Evolutionary conservation across 2,329 filamentous ascomycete species (phyloP).

Genomic region (Didymella pinodella): DNA sequence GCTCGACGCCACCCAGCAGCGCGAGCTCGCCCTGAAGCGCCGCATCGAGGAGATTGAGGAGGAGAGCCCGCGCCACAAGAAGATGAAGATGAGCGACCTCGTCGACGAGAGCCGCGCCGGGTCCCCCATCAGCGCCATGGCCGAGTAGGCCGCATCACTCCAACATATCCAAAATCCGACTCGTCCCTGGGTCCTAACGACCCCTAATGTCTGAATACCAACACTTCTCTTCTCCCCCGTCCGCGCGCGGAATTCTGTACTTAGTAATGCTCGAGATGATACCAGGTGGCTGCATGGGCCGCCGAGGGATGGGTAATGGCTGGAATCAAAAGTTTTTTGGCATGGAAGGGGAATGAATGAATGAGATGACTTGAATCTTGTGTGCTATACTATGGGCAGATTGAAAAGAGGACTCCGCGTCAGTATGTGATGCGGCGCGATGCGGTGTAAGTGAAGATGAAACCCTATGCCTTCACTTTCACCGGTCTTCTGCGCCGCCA

Average conservation of each 20-base stretch:
- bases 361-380: not conserved
- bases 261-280: slow-evolving; percentile 37
- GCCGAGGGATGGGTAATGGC: not conserved
- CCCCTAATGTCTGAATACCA: slow-evolving; percentile 49
- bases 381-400: too few species aligned
- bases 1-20: slow-evolving; percentile 76
- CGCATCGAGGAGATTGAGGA: slow-evolving; percentile 71
- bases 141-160: slow-evolving; percentile 28
- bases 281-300: slow-evolving; percentile 25
- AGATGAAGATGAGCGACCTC: slow-evolving; percentile 64
- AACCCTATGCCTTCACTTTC: too few species aligned
- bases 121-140: slow-evolving; percentile 45
- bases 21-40: slow-evolving; percentile 83
- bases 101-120: slow-evolving; percentile 56
- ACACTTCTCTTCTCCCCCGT: slow-evolving; percentile 25
- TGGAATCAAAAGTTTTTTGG: slow-evolving; percentile 1
- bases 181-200: slow-evolving; percentile 37
- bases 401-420: too few species aligned
- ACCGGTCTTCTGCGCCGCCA: too few species aligned
- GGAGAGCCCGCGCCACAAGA: slow-evolving; percentile 62
- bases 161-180: slow-evolving; percentile 2
- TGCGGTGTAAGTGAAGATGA: too few species aligned
- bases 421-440: too few species aligned
- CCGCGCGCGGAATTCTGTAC: slow-evolving; percentile 29
- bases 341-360: not conserved